Evolutionary conservation across 225 moss, liverwort and hornwort species (phyloP).

Genomic region (Sphagnum tenellum): DNA sequence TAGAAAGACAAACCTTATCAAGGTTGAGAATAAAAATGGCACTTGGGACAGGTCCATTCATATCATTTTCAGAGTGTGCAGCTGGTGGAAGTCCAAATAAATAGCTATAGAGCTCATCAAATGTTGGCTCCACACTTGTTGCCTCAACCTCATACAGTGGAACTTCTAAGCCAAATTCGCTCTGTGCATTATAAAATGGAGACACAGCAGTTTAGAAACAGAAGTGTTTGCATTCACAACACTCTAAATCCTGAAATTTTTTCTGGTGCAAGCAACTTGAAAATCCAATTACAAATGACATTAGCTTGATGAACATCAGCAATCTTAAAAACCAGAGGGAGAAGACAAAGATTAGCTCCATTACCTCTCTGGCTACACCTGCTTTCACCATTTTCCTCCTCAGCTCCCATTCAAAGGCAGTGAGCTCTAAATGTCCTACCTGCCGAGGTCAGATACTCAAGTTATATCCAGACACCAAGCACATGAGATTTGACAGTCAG

Average conservation of each 20-base stretch:
- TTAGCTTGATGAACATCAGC: background rate
- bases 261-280: too few species aligned
- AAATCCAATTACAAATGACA: too few species aligned
- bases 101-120: slow-evolving; percentile 63
- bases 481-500: too few species aligned
- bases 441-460: slow-evolving; percentile 9
- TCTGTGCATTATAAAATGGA: slow-evolving; percentile 15
- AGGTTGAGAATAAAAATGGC: slow-evolving; percentile 83
- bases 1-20: slow-evolving; percentile 46
- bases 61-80: slow-evolving; percentile 20
- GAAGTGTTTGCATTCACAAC: too few species aligned
- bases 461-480: too few species aligned
- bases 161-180: slow-evolving; percentile 79
- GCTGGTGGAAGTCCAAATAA: slow-evolving; percentile 60
- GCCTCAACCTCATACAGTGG: slow-evolving; percentile 84
- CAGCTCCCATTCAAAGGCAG: slow-evolving; percentile 61
- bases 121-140: slow-evolving; percentile 51
- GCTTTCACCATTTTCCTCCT: slow-evolving; percentile 45
- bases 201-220: too few species aligned
- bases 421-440: slow-evolving; percentile 73
- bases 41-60: slow-evolving; percentile 70
- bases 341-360: background rate
- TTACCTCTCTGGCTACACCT: slow-evolving; percentile 72
- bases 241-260: too few species aligned
- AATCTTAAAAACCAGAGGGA: background rate